Conservation (phyloP, 352 stramenopile genomes). For the Phytophthora gonapodyides region DNA sequence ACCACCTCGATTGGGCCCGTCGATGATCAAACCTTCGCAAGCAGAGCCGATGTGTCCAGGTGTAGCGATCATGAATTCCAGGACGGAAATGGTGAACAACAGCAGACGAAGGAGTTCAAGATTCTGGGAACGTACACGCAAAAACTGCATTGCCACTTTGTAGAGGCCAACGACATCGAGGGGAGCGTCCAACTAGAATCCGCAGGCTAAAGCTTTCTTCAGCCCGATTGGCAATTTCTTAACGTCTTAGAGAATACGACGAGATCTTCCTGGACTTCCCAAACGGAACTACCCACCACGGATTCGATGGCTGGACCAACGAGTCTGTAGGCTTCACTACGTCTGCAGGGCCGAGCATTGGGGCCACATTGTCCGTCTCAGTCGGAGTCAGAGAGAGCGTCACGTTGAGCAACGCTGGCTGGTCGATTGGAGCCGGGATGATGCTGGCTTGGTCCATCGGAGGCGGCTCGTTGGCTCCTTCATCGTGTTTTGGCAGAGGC, state of each 20-base stretch:
- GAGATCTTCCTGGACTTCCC: conserved; percentile 36
- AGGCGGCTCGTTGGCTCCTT: not conserved
- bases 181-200: conserved; percentile 36
- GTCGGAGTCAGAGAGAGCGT: conserved; percentile 6
- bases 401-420: not conserved
- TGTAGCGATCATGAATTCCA: not conserved
- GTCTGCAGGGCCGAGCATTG: not conserved
- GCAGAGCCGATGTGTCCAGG: not conserved
- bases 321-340: conserved; percentile 24
- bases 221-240: conserved; percentile 1
- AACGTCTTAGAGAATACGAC: conserved; percentile 39
- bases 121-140: conserved; percentile 42
- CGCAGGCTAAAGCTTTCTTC: not conserved
- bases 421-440: conserved; percentile 11
- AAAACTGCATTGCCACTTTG: conserved; percentile 18
- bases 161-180: conserved; percentile 36
- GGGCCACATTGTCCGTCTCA: not conserved
- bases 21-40: conserved; percentile 11
- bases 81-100: conserved; percentile 1
- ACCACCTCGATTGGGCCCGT: conserved; percentile 25
- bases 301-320: conserved; percentile 6
- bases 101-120: conserved; percentile 29
- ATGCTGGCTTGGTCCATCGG: not conserved
- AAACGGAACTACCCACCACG: conserved; percentile 36
- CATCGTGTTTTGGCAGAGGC: not conserved